These are phyloP conservation scores for Flagelloscypha sp. DNA, from an alignment of 768 basidiomycete genomes.

Conservation along the genomic window DNA sequence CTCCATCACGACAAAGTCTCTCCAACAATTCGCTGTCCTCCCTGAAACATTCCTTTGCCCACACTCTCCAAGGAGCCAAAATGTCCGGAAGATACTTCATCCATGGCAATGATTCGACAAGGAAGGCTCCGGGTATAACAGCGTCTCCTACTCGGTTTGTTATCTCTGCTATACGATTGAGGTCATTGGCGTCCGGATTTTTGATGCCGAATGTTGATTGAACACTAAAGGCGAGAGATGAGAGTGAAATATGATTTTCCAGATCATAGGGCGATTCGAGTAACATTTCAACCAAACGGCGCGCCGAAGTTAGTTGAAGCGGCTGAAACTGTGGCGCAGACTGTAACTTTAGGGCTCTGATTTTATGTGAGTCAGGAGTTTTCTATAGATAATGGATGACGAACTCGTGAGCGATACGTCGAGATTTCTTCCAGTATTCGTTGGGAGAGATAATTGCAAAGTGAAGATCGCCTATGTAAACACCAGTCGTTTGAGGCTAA, in stretches of 20 bases:
- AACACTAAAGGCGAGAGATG: background rate
- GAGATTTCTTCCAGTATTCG: too few relatives aligned
- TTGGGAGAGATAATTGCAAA: too few relatives aligned
- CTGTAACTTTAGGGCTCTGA: too few relatives aligned
- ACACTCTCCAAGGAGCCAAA: constrained; percentile 18
- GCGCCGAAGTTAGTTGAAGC: constrained; percentile 8
- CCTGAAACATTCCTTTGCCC: constrained; percentile 6
- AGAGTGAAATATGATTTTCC: background rate
- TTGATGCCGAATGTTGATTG: too few relatives aligned
- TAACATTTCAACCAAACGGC: background rate
- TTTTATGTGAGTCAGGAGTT: too few relatives aligned
- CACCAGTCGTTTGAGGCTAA: too few relatives aligned
- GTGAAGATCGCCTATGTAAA: too few relatives aligned
- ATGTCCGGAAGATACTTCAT: constrained; percentile 17
- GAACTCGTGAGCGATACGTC: too few relatives aligned
- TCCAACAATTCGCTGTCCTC: constrained; percentile 1
- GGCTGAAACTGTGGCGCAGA: background rate
- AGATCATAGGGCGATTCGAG: background rate
- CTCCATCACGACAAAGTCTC: background rate
- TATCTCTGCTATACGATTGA: too few relatives aligned
- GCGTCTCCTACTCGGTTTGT: constrained; percentile 18
- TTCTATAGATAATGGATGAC: too few relatives aligned
- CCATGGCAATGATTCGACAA: constrained; percentile 22
- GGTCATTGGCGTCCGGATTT: too few relatives aligned
- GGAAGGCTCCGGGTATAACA: constrained; percentile 20